Percentiles rank a stretch among this genome's conserved stretches.
These are phyloP conservation scores for Wickerhamiella qilinensis DNA, from an alignment of 805 yeast genomes.

Conservation along the genomic window DNA sequence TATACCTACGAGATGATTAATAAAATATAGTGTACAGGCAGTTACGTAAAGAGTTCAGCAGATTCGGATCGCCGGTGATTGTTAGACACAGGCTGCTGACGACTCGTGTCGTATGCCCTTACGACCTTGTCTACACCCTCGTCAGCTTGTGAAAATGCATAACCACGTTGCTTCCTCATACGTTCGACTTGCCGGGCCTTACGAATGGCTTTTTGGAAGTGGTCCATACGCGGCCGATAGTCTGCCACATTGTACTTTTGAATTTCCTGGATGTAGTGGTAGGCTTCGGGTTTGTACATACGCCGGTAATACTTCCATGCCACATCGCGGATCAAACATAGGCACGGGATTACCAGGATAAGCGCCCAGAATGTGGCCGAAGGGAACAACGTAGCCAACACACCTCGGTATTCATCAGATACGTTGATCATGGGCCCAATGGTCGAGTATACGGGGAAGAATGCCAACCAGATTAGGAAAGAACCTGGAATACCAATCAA, in stretches of 20 bases:
- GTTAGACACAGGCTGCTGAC: no score
- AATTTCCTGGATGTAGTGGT: constrained; percentile 91
- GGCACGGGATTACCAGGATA: constrained; percentile 52
- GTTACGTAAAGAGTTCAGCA: no score
- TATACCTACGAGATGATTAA: no score
- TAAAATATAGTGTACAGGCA: no score
- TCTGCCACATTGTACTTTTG: constrained; percentile 91
- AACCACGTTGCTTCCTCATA: constrained; percentile 96
- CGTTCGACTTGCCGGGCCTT: constrained; percentile 96
- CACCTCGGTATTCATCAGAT: constrained; percentile 73
- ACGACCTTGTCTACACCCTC: constrained; percentile 86
- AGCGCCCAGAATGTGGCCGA: constrained; percentile 73
- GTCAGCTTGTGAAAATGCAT: constrained; percentile 92
- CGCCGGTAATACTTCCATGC: constrained; percentile 91
- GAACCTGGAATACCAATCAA: constrained; percentile 92
- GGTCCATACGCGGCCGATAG: constrained; percentile 89
- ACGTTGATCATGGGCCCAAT: constrained; percentile 73
- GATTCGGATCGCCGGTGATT: no score
- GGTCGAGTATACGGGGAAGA: constrained; percentile 74
- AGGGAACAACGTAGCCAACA: constrained; percentile 58
- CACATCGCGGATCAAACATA: constrained; percentile 75
- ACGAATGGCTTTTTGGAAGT: constrained; percentile 91
- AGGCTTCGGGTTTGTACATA: constrained; percentile 78
- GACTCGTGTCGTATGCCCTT: constrained; percentile 89
- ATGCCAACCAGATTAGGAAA: constrained; percentile 60